A percentile compares a stretch with the other conserved stretches of the same genome.
phyloP scores from a whole-genome alignment of 108 stramenopile genomes.

The Aurantiochytrium sp. region DNA sequence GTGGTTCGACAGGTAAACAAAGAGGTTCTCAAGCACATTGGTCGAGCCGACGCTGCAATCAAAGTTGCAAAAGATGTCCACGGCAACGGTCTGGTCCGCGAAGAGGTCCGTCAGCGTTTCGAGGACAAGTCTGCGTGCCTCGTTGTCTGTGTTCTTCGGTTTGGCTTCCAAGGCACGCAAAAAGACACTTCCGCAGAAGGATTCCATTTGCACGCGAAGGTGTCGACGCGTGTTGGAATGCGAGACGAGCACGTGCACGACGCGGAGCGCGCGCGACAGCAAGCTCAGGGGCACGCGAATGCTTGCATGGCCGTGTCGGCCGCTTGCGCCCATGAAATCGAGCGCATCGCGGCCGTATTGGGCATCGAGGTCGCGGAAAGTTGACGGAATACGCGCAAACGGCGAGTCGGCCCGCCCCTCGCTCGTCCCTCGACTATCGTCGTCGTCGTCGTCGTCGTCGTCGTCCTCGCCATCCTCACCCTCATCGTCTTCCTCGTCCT shows the following conservation, averaged over 20 bases:
- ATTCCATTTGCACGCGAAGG: constrained; percentile 88
- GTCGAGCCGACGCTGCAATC: constrained; percentile 90
- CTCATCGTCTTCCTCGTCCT: background rate
- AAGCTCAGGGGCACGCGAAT: constrained; percentile 42
- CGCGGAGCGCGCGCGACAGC: constrained; percentile 72
- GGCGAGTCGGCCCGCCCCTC: background rate
- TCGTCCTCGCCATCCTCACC: background rate
- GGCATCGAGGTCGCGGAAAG: background rate
- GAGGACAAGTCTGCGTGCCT: constrained; percentile 68
- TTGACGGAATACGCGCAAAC: background rate
- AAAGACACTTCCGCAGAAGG: constrained; percentile 82
- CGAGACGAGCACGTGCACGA: constrained; percentile 90
- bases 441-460: background rate
- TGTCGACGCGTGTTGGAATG: constrained; percentile 71
- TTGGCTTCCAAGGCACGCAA: constrained; percentile 53
- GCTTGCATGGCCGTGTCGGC: background rate
- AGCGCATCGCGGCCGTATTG: background rate
- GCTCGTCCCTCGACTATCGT: background rate
- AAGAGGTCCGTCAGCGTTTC: constrained; percentile 85
- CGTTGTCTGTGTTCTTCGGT: constrained; percentile 58
- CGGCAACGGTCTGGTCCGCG: constrained; percentile 76
- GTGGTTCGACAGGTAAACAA: constrained; percentile 52
- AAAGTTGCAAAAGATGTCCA: constrained; percentile 88
- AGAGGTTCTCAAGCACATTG: constrained; percentile 79
- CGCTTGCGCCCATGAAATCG: background rate